phyloP scores from a whole-genome alignment of 352 stramenopile species.

The Phytophthora pini region DNA sequence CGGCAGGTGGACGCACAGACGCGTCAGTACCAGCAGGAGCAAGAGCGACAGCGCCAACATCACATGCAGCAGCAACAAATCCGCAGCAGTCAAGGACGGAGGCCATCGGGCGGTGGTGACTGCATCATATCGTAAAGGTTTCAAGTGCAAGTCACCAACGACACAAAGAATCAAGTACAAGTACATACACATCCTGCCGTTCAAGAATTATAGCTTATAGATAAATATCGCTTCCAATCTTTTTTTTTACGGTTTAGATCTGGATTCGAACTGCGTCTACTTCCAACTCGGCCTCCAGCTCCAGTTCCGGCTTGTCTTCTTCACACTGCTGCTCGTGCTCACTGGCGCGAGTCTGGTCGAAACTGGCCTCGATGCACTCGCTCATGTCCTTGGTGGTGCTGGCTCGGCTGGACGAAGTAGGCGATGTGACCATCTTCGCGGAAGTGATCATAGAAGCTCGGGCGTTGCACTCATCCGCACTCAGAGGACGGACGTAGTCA shows the following conservation, averaged over 20 bases:
- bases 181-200: conserved; percentile 11
- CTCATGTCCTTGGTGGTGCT: conserved; percentile 40
- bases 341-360: conserved; percentile 23
- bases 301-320: conserved; percentile 67
- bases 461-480: conserved; percentile 1
- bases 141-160: background rate
- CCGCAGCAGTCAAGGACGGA: conserved; percentile 24
- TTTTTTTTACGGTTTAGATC: conserved; percentile 54
- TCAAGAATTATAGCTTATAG: conserved; percentile 27
- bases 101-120: conserved; percentile 35
- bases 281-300: conserved; percentile 44
- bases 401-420: conserved; percentile 21
- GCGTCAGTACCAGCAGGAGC: conserved; percentile 43
- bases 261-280: conserved; percentile 39
- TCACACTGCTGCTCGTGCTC: conserved; percentile 38
- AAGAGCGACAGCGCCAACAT: conserved; percentile 32
- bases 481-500: conserved; percentile 71
- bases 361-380: conserved; percentile 44
- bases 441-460: conserved; percentile 10
- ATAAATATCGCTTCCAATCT: conserved; percentile 42
- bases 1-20: conserved; percentile 52
- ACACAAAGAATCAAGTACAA: conserved; percentile 9
- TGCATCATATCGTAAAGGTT: conserved; percentile 57
- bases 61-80: conserved; percentile 41
- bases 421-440: conserved; percentile 16